Evolutionary conservation across 2,329 filamentous ascomycete genomes (phyloP), one percentile per base, ranked within the genome.

Genomic region (Neoscytalidium dimidiatum): DNA sequence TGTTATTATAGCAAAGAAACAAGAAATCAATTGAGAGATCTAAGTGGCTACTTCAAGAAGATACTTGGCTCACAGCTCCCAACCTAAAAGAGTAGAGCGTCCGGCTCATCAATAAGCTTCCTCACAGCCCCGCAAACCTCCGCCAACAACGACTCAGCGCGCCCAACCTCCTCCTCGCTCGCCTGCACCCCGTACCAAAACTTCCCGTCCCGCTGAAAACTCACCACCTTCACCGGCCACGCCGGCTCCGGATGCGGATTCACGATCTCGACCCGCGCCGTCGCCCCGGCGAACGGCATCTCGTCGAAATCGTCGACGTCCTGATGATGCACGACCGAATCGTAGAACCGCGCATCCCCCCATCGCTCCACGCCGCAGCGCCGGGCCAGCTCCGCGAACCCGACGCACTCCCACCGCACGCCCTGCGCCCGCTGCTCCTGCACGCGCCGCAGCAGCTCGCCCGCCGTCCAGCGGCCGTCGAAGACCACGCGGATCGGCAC

Each of bases 401-500:
- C 77, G 60, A 80, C 71, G 58, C 71, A 69, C 49, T 80, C 79
- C 52, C 77, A 73, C 1, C 71, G 64, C 0, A 75, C 72, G 8
- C 70, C 74, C 13, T 71, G 69, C 2, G 76, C 70, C 51, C 75
- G 70, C 61, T 80, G 78, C 1, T 68, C 63, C 46, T 79, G 79
- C 19, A 80, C 74, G 29, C 70, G 69, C 9, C 67, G 67, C 9
- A 80, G 68, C 0, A 80, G 69, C 31, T 76, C 72, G 13, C 70
- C 64, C 29, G 74, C 71, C 1, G 76, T 75, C 82, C 84, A 86
- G 2, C 74, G 71, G 0, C 79, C 70, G 2, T 79, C 76, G 19
- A 76, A 48, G 0, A 64, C 62, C 6, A 90, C 83, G 21, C 88
- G 83, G 38, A 90, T 82, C 0, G 89, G 88, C 0, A 89, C 82